phyloP scores from a whole-genome alignment of 2,329 filamentous ascomycete genomes.

The Decorospora gaudefroyi region DNA sequence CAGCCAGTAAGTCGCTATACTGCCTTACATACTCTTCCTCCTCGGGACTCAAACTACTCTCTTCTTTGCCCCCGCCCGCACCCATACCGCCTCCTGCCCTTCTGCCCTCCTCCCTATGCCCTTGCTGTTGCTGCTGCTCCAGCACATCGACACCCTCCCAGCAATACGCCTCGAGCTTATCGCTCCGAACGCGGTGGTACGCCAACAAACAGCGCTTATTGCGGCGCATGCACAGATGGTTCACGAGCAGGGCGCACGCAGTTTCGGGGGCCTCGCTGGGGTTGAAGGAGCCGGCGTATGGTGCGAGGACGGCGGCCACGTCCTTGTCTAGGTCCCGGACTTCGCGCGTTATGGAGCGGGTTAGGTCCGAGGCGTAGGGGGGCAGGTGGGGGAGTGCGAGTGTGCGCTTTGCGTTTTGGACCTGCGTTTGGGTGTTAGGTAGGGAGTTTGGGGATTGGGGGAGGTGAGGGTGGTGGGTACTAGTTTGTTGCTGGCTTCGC shows the following conservation, averaged over 20 bases:
- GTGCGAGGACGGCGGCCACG: constrained; percentile 75
- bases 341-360: constrained; percentile 85
- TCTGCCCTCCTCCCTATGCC: constrained; percentile 32
- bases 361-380: constrained; percentile 88
- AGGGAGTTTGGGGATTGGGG: not conserved
- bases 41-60: constrained; percentile 86
- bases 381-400: constrained; percentile 85
- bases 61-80: constrained; percentile 51
- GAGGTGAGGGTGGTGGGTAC: constrained; percentile 51
- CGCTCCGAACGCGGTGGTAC: constrained; percentile 86
- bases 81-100: constrained; percentile 53
- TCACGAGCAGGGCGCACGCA: constrained; percentile 86
- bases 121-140: constrained; percentile 58
- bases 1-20: constrained; percentile 89
- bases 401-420: constrained; percentile 93
- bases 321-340: constrained; percentile 92
- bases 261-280: constrained; percentile 79
- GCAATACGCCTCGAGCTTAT: constrained; percentile 90
- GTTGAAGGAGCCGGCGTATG: constrained; percentile 83
- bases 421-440: constrained; percentile 56
- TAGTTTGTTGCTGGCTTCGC: constrained; percentile 83
- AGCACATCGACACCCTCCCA: constrained; percentile 87
- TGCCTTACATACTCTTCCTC: constrained; percentile 95
- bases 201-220: constrained; percentile 95
- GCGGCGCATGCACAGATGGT: constrained; percentile 91